Evolutionary conservation across 306 rosid species (phyloP), one percentile per base, ranked within the genome.

Genomic region (Crotalaria pallida): DNA sequence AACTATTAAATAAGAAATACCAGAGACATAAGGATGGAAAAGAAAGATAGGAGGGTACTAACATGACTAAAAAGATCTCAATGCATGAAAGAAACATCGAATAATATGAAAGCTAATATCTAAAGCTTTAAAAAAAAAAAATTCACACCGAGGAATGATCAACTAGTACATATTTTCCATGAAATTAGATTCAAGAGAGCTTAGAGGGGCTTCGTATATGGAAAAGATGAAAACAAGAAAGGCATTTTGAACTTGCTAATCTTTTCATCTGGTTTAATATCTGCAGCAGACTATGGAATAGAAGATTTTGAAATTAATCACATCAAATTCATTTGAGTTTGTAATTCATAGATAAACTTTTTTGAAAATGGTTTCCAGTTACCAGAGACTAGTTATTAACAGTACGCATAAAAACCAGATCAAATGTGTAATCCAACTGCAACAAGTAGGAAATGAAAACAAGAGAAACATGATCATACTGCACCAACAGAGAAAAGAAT

Each of bases 351-450:
- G 17, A 65, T 67, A 52, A 49, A 19, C 55, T 13, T 31, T 31
- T 18, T 19, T 36, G 10, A n/a, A 77, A 12, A 29, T 38, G 68
- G 38, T 24, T 49, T 70, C 41, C 60, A 60, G 4, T 13, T 7
- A 31, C 26, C 24, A 26, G 9, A 16, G 36, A 62, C 16, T 66
- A 65, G 58, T 27, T 78, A 52, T 48, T 50, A 33, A 59, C 43
- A 24, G 29, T 61, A 77, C 62, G 41, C 48, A 67, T 41, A 45
- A 72, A 72, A 59, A 47, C 36, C 66, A 21, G 40, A 61, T 50
- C 23, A 67, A 44, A 66, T 48, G 64, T 26, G 33, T 56, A 6
- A 66, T 63, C 38, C 53, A 36, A 64, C 47, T 34, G 21, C 62
- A 56, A 57, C 48, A 63, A 12, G 29, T 31, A 23, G 16, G 18